Conservation (phyloP, 441 rosid genomes). For the Erodium chrysanthum region DNA sequence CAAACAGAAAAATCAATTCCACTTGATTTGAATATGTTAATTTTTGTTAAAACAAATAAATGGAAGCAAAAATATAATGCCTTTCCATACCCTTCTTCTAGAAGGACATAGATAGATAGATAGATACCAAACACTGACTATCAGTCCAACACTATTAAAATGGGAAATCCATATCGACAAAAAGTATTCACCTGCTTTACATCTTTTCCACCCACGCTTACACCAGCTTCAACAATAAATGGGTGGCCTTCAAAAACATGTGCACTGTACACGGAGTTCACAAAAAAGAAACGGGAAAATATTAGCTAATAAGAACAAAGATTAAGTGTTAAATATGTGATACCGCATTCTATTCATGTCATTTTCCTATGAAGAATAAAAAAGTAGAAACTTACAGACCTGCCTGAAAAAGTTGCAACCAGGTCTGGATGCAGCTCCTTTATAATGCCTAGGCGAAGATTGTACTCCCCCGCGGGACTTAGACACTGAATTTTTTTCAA, state of each 20-base stretch:
- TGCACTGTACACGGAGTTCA: conserved; percentile 49
- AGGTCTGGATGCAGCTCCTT: conserved; percentile 97
- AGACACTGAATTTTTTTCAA: conserved; percentile 51
- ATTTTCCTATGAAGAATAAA: not conserved
- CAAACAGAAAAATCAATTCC: not conserved
- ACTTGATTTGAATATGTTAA: not conserved
- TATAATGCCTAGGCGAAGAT: conserved; percentile 94
- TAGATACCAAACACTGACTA: not conserved
- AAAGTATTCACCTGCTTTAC: conserved; percentile 63
- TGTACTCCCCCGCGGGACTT: conserved; percentile 99
- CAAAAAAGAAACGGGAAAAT: conserved; percentile 14
- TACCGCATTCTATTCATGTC: not conserved
- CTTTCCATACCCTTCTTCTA: not conserved
- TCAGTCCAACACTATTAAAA: not conserved
- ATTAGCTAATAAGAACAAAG: too few species aligned
- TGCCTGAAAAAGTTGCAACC: conserved; percentile 96
- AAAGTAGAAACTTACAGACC: conserved; percentile 38
- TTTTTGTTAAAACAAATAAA: not conserved
- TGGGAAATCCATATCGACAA: not conserved
- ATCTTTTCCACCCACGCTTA: conserved; percentile 88
- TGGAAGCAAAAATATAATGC: not conserved
- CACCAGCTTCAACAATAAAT: conserved; percentile 96
- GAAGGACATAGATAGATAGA: not conserved
- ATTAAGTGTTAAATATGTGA: not conserved
- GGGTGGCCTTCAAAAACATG: conserved; percentile 99